Evolutionary conservation across 2,329 filamentous ascomycete genomes (phyloP).

Genomic region (Epichloe brachyelytri): DNA sequence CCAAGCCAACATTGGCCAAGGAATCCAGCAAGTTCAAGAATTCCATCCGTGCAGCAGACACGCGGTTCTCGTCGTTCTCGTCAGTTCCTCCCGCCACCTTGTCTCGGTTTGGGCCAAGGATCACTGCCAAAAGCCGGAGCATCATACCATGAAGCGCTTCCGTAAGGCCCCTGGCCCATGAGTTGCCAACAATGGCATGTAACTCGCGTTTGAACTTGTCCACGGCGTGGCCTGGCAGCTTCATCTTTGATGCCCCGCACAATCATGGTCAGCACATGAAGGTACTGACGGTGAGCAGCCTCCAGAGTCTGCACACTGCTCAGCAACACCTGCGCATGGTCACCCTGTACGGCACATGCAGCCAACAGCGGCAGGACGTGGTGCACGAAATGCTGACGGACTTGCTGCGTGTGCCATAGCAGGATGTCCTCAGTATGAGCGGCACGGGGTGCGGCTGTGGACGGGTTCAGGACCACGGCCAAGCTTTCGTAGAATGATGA

Average conservation of each 20-base stretch:
- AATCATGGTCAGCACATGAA: conserved; percentile 40
- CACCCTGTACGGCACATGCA: conserved; percentile 29
- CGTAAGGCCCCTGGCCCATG: conserved; percentile 40
- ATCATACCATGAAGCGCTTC: conserved; percentile 43
- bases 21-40: conserved; percentile 44
- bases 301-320: conserved; percentile 45
- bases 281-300: conserved; percentile 44
- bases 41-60: conserved; percentile 32
- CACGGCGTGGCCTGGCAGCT: conserved; percentile 24
- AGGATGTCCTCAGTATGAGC: conserved; percentile 42
- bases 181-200: conserved; percentile 52
- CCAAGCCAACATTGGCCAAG: conserved; percentile 52
- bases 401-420: conserved; percentile 48
- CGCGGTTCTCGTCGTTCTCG: conserved; percentile 10
- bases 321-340: conserved; percentile 34
- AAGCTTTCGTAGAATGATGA: conserved; percentile 38
- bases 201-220: conserved; percentile 47
- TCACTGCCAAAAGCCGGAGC: conserved; percentile 33
- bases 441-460: conserved; percentile 32
- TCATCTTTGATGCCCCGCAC: conserved; percentile 31
- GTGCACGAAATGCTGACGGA: conserved; percentile 45
- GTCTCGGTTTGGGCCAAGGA: conserved; percentile 25
- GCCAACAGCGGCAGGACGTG: conserved; percentile 44
- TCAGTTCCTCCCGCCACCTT: background rate
- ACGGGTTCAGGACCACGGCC: conserved; percentile 37